A percentile compares a stretch with the other conserved stretches of the same genome.
Conservation (phyloP, 1,284 basidiomycete genomes). For the Leccinum pallidistipes region DNA sequence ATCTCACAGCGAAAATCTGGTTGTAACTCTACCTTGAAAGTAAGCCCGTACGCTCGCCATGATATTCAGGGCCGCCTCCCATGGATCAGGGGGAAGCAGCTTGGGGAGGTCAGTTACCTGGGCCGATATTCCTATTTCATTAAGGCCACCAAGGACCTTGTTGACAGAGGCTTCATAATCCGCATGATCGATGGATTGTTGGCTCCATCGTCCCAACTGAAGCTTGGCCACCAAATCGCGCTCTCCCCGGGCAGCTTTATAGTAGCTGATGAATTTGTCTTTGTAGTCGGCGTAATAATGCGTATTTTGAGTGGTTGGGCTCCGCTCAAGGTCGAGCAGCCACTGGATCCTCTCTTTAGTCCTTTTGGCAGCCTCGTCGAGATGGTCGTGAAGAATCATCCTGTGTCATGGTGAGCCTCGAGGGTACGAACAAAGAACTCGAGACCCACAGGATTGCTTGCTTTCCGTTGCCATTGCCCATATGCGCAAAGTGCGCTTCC, state of each 20-base stretch:
- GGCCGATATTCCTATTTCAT: slow-evolving; percentile 44
- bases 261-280: slow-evolving; percentile 54
- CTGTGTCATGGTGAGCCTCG: slow-evolving; percentile 29
- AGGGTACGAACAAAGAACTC: background rate
- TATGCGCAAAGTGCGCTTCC: slow-evolving; percentile 47
- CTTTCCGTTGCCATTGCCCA: slow-evolving; percentile 53
- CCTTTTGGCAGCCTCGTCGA: slow-evolving; percentile 42
- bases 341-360: slow-evolving; percentile 48
- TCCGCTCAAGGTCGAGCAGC: slow-evolving; percentile 52
- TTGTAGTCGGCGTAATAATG: slow-evolving; percentile 60
- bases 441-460: slow-evolving; percentile 51
- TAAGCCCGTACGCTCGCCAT: slow-evolving; percentile 75
- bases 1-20: background rate
- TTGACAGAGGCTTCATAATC: slow-evolving; percentile 5
- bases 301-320: slow-evolving; percentile 56
- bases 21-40: slow-evolving; percentile 54
- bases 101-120: slow-evolving; percentile 48
- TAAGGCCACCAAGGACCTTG: slow-evolving; percentile 43
- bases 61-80: slow-evolving; percentile 57
- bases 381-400: slow-evolving; percentile 46
- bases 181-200: background rate
- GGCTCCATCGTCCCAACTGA: background rate
- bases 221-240: slow-evolving; percentile 29
- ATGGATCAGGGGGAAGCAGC: slow-evolving; percentile 52
- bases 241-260: slow-evolving; percentile 42